Percentiles rank a stretch among this genome's conserved stretches.
Conservation (phyloP, 352 stramenopile species). For the Thraustochytrium aureum region DNA sequence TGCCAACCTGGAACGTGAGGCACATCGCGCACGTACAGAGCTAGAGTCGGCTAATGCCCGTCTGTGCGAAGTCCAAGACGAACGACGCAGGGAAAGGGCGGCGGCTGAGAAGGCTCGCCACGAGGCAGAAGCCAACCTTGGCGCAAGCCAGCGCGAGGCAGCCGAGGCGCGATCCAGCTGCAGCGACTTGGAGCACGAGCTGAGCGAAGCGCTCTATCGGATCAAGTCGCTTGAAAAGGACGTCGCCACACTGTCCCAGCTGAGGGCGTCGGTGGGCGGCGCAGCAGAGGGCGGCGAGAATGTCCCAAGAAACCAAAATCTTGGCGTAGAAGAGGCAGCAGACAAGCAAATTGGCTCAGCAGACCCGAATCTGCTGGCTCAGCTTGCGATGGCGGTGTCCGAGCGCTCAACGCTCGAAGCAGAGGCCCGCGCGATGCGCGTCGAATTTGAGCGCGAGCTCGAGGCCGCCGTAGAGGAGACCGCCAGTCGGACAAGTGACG, state of each 20-base stretch:
- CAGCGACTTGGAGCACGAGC: background rate
- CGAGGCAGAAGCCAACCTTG: background rate
- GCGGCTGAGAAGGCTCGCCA: background rate
- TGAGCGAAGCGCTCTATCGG: background rate
- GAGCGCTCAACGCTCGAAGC: background rate
- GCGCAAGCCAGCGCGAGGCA: background rate
- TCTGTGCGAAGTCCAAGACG: background rate
- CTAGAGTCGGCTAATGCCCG: background rate
- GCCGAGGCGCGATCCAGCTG: background rate
- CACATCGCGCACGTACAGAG: background rate
- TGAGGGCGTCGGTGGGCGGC: background rate
- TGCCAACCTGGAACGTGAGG: background rate
- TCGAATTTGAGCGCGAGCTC: slow-evolving; percentile 25
- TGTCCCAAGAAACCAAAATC: too few relatives aligned
- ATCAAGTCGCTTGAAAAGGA: background rate
- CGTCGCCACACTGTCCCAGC: background rate
- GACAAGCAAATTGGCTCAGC: background rate
- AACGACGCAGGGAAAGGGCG: background rate
- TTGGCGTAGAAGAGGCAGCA: background rate
- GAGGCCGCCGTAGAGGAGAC: slow-evolving; percentile 24
- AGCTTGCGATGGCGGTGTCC: background rate
- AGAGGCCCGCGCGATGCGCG: background rate
- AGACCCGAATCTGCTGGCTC: background rate
- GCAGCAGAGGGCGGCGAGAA: background rate
- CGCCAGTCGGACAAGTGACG: slow-evolving; percentile 11